phyloP scores from a whole-genome alignment of 179 eudicot species.

The Spinacia oleracea region DNA sequence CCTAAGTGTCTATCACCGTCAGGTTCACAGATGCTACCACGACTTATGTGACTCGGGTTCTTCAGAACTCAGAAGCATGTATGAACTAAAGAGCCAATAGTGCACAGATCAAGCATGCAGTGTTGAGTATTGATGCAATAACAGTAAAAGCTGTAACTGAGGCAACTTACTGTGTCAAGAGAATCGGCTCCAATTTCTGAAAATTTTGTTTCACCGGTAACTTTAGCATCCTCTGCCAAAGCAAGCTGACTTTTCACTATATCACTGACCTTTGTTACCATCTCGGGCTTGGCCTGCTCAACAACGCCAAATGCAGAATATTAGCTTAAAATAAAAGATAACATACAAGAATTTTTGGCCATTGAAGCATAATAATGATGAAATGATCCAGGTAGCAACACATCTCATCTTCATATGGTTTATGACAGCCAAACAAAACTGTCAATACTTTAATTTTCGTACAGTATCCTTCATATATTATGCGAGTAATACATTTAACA shows the following conservation, averaged over 20 bases:
- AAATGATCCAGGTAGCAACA: neutral
- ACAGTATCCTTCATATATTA: neutral
- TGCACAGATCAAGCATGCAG: neutral
- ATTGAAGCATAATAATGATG: neutral
- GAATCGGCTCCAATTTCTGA: slow-evolving; percentile 47
- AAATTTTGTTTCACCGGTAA: no score
- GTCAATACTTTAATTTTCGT: neutral
- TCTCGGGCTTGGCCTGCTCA: no score
- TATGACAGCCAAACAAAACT: neutral
- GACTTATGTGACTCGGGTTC: no score
- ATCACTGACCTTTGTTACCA: no score
- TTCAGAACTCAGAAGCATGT: no score
- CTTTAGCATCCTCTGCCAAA: no score
- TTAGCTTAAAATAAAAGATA: neutral
- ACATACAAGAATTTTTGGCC: neutral
- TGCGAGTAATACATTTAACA: neutral
- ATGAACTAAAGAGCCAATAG: no score
- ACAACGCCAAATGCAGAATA: neutral
- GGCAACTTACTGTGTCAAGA: slow-evolving; percentile 44
- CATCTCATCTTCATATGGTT: neutral
- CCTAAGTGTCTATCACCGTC: no score
- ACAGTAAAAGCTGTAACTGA: neutral
- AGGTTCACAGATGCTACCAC: no score
- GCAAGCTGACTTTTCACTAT: no score
- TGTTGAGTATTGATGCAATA: no score